Evolutionary conservation across 495 filamentous ascomycete genomes (phyloP), one percentile per base, ranked within the genome.

Genomic region (Penicillium paxilli): DNA sequence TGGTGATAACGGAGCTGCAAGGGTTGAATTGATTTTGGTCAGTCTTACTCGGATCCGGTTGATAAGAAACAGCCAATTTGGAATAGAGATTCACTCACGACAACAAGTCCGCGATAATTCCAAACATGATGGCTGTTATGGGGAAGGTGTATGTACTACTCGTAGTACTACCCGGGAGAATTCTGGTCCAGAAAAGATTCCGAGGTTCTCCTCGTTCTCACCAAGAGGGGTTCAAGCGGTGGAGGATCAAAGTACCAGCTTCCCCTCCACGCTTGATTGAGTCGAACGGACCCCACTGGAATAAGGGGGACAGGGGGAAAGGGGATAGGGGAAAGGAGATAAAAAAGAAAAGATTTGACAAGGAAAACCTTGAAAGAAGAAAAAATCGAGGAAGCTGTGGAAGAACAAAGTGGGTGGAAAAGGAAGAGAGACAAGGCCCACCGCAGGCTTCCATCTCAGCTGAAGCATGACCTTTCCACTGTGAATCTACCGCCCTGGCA

Each of bases 91-190:
- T n/a, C n/a, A 52, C 87, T 78, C 73, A 91, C 88, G 88, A 91
- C 67, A 94, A 73, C 47, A 91, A 74, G 69, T 90, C 88, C 60
- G 90, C 83, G 55, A 92, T 80, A 32, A 93, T 81, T 64, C 87
- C 88, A 63, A 95, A 90, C 89, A 96, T 94, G 59, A 68, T 67
- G 65, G 32, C 12, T 16, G 19, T 5, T 37, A n/a, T n/a, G 16
- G 33, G 45, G 25, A 20, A 10, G 28, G 28, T 32, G 28, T 32
- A 9, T 32, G 28, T 32, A 9, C 14, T 32, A 32, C 14, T 32
- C 9, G 28, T n/a, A 28, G 5, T 28, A 11, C 26, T 28, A 11
- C 26, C 26, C 26, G 5, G 5, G 26, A 5, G 26, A 28, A 5
- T 28, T 28, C 11, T 28, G 5, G 5, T 5, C 44, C 24, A 10